These are phyloP conservation scores for Vaccinium vitisidaea DNA, from an alignment of 148 eudicot genomes.

Conservation along the genomic window DNA sequence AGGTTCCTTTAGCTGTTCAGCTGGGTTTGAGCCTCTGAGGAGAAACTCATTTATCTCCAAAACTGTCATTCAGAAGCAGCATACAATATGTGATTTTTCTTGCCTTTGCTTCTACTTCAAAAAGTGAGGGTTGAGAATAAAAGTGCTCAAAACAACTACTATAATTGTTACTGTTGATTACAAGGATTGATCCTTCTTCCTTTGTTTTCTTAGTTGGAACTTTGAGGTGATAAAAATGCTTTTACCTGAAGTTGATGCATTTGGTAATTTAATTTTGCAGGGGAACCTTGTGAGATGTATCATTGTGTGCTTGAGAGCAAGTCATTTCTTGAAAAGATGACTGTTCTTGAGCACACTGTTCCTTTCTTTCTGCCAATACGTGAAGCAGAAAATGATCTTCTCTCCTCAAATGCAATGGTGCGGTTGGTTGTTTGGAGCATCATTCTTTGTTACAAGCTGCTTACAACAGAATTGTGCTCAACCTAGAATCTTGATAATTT, in stretches of 20 bases:
- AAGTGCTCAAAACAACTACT: background rate
- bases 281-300: constrained; percentile 85
- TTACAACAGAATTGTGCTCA: background rate
- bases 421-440: constrained; percentile 37
- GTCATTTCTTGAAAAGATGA: constrained; percentile 98
- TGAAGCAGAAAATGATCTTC: constrained; percentile 88
- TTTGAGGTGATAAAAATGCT: background rate
- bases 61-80: background rate
- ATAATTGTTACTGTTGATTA: background rate
- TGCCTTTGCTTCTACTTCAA: background rate
- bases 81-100: background rate
- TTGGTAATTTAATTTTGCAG: constrained; percentile 38
- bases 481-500: constrained; percentile 12
- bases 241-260: background rate
- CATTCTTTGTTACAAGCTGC: constrained; percentile 2
- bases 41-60: background rate
- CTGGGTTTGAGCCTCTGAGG: background rate
- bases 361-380: constrained; percentile 94
- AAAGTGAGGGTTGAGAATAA: background rate
- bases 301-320: constrained; percentile 97
- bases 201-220: background rate
- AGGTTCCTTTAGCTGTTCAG: background rate
- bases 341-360: constrained; percentile 90
- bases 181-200: background rate
- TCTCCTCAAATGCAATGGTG: constrained; percentile 98